Base-by-base conservation (phyloP, 2,329 filamentous ascomycete species). In the Aureobasidium vineae region DNA sequence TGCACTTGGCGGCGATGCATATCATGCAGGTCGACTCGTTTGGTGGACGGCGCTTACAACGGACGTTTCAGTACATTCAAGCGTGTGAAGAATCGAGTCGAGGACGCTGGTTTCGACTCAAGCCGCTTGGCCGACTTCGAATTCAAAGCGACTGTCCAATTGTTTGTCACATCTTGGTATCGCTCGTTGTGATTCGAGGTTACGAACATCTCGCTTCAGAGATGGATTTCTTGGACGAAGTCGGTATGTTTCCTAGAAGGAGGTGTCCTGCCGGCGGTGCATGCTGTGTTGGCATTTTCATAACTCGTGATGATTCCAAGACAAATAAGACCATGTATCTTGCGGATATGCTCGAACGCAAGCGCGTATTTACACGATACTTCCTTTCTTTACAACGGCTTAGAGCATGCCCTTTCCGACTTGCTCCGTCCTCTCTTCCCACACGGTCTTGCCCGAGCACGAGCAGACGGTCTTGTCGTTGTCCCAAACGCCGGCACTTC, bases 401-500 rank as follows among this genome's bases (percentile, higher is more conserved):
- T 78, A 97, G 72, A 95, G 80, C 91, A 99, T 98, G 2, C 95
- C 95, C 80, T 91, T 93, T 71, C 85, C 84, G 49, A 93, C 87
- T 80, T 97, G 91, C 74, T 97, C 93, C 79, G 89, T 88, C 72
- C 95, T 87, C 83, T 99, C 95, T 79, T 99, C 90, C 95, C 95
- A 99, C 13, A 99, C 86, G 66, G 93, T 98, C 86, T 98, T 98
- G 4, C 95, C 95, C 43, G 92, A 96, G 79, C 95, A 99, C 56
- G 92, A 97, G 77, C 95, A 99, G 6, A 99, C 94, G 53, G 91
- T 97, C 84, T 98, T 99, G 76, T 97, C 92, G 73, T 99, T 97
- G 77, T 97, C 94, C 95, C 95, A 99, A 69, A 97, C 90, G n/a
- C 95, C 95, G 19, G 95, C 94, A 77, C 93, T 97, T 75, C 95